These are phyloP conservation scores for Claviceps africana DNA, from an alignment of 2,329 filamentous ascomycete species.

Conservation along the genomic window DNA sequence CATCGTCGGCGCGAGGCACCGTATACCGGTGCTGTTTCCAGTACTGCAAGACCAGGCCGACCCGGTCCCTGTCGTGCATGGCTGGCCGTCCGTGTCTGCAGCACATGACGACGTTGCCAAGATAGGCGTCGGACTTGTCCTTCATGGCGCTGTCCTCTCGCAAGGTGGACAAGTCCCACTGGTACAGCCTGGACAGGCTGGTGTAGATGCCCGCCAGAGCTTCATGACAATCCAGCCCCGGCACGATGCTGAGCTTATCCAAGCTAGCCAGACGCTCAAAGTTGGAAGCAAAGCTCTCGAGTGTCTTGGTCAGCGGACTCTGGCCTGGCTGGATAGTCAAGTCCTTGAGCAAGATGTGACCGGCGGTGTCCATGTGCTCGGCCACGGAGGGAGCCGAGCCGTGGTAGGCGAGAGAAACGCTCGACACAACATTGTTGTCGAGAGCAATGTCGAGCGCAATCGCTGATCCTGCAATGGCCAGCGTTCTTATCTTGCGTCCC, in stretches of 20 bases:
- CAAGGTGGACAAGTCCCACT: conserved; percentile 51
- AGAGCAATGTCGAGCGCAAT: conserved; percentile 49
- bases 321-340: conserved; percentile 45
- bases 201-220: conserved; percentile 60
- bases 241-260: conserved; percentile 57
- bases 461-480: conserved; percentile 49
- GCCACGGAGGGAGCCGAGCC: conserved; percentile 44
- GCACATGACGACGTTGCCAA: conserved; percentile 49
- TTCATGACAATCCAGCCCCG: conserved; percentile 61
- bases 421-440: conserved; percentile 46
- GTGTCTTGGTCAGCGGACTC: conserved; percentile 52
- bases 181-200: conserved; percentile 54
- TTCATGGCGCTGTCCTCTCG: conserved; percentile 32
- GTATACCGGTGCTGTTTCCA: conserved; percentile 53
- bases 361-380: conserved; percentile 46
- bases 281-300: conserved; percentile 58
- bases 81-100: conserved; percentile 54
- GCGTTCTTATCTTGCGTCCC: conserved; percentile 35
- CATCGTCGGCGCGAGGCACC: conserved; percentile 19
- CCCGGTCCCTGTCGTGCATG: conserved; percentile 52
- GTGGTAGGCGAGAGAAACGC: conserved; percentile 48
- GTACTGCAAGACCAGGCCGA: conserved; percentile 64
- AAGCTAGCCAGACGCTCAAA: conserved; percentile 54
- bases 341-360: conserved; percentile 51
- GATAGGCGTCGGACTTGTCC: conserved; percentile 32